Percentiles rank a stretch among this genome's conserved stretches.
These are phyloP conservation scores for Yamadazyma jaroonii DNA, from an alignment of 1,139 yeast genomes.

Conservation along the genomic window DNA sequence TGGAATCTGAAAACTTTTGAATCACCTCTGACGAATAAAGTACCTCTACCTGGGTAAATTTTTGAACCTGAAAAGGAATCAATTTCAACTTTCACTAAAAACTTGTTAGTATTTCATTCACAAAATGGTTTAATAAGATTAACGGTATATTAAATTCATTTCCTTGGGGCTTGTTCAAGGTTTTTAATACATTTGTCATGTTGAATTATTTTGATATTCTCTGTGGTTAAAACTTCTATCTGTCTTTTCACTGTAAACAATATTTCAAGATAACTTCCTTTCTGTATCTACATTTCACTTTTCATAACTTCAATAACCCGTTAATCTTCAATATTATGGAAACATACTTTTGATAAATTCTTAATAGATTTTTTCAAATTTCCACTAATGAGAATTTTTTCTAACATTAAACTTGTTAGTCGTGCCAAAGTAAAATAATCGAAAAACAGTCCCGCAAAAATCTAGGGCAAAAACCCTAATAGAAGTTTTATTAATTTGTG, in stretches of 20 bases:
- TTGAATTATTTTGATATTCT: no score
- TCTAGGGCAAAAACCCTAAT: background rate
- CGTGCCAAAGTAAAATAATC: background rate
- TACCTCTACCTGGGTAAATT: conserved; percentile 99
- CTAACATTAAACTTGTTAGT: background rate
- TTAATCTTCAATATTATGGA: background rate
- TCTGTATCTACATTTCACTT: no score
- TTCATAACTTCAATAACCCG: no score
- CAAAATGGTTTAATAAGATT: no score
- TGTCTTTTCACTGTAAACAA: no score
- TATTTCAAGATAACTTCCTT: no score
- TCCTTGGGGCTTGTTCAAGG: no score
- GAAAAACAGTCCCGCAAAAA: background rate
- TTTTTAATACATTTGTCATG: no score
- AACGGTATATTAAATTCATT: no score
- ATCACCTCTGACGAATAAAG: conserved; percentile 99
- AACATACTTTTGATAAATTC: conserved; percentile 6
- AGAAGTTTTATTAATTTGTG: conserved; percentile 1
- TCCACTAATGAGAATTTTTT: conserved; percentile 1
- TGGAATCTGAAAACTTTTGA: conserved; percentile 99
- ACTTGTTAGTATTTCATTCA: conserved; percentile 11
- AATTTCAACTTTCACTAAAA: conserved; percentile 96
- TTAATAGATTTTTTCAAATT: conserved; percentile 3
- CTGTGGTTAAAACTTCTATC: no score
- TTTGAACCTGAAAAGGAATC: conserved; percentile 99